Base-by-base conservation (phyloP, 345 rosid species). In the Eutrema japonicum region DNA sequence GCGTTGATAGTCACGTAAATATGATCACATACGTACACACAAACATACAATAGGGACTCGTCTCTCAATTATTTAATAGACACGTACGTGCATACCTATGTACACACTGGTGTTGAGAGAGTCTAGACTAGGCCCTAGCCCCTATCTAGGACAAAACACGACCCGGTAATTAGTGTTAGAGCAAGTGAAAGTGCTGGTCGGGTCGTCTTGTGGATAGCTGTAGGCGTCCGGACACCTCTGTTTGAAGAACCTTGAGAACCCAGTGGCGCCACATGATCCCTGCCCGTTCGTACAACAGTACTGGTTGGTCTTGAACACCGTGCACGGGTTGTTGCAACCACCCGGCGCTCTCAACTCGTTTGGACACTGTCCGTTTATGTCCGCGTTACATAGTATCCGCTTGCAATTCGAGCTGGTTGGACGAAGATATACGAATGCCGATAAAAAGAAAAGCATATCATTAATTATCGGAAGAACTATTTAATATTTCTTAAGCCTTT, bases 291-390 rank as follows among this genome's bases (percentile, higher is more conserved):
- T 83, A 49, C 93, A 86, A 52, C 91, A 88, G 1, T 66, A 86
- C 11, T 83, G 3, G 29, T 84, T 70, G 2, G 79, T 86, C 65
- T 77, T 56, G 7, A 74, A 86, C 6, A 85, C 91, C 0, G 87
- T 76, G 42, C 89, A 88, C 0, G 93, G 87, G 66, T 84, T 66
- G 73, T 77, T 63, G 56, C 86, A 69, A 13, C 79, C 71, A 0
- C 76, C 79, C 0, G 75, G 79, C 0, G 83, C 78, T 68, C 55
- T 82, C 2, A 89, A 56, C 3, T 2, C 53, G 33, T 10, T 36
- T 0, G 96, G 96, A 16, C 90, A 85, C 78, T 85, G 89, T 22
- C 88, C 82, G 2, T 79, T 83, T 16, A 85, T 79, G 57, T 84
- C 82, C 0, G 89, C 89, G 0, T 72, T 57, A 48, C 96, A 89